Conservation (phyloP, 352 stramenopile genomes). For the Lagenidium giganteum region DNA sequence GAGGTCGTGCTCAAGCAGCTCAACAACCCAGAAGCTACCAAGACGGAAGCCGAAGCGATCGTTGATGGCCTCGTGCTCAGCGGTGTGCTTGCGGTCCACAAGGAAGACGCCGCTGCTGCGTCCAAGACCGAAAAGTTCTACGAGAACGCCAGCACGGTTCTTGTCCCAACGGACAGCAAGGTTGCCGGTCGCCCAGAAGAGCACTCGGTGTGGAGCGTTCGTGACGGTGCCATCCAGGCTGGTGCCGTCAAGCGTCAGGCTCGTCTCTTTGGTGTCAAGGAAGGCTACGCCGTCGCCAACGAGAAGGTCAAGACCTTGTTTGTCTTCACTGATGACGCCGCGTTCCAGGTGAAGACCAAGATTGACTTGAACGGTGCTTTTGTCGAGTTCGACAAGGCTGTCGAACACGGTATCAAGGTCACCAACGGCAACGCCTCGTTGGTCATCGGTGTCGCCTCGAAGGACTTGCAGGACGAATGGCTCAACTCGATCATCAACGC, state of each 20-base stretch:
- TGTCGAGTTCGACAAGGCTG: conserved; percentile 24
- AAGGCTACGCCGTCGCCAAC: conserved; percentile 34
- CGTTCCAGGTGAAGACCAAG: conserved; percentile 12
- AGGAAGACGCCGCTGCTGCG: conserved; percentile 9
- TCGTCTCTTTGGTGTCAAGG: conserved; percentile 13
- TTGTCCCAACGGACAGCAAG: conserved; percentile 1
- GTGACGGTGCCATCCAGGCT: conserved; percentile 24
- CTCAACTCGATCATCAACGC: conserved; percentile 34
- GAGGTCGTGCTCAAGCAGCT: too few relatives aligned
- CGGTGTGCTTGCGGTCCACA: conserved; percentile 20
- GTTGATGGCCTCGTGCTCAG: conserved; percentile 27
- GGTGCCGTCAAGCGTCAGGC: not conserved
- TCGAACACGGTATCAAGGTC: conserved; percentile 35
- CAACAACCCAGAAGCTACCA: conserved; percentile 1
- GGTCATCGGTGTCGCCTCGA: conserved; percentile 23
- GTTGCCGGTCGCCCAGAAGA: not conserved
- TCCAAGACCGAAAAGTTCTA: conserved; percentile 18
- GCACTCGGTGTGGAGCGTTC: conserved; percentile 21
- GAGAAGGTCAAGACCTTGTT: conserved; percentile 33
- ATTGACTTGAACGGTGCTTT: conserved; percentile 12
- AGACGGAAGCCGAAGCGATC: conserved; percentile 13
- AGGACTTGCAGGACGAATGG: conserved; percentile 35
- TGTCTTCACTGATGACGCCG: conserved; percentile 26
- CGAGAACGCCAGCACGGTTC: conserved; percentile 9
- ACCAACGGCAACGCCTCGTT: conserved; percentile 19